A percentile compares a stretch with the other conserved stretches of the same genome.
These are phyloP conservation scores for Phaeosphaeriaceae sp. DNA, from an alignment of 2,329 filamentous ascomycete genomes.

Conservation along the genomic window DNA sequence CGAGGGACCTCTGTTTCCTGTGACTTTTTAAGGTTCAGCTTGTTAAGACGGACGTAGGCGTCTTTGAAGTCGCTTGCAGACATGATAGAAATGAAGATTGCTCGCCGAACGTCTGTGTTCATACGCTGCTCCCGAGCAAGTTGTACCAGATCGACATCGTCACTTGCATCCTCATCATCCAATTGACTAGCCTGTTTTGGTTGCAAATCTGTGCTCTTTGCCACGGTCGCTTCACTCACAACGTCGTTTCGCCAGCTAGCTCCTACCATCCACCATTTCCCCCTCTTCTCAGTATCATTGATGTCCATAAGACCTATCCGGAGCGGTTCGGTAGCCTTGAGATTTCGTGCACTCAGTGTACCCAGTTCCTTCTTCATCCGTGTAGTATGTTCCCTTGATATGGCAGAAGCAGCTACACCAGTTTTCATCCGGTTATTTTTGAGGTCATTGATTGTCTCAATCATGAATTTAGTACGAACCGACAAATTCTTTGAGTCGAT, in stretches of 20 bases:
- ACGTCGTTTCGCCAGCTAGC: slow-evolving; percentile 75
- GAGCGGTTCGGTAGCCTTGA: slow-evolving; percentile 80
- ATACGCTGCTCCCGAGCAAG: slow-evolving; percentile 84
- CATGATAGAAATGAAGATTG: slow-evolving; percentile 93
- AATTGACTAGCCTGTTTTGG: slow-evolving; percentile 11
- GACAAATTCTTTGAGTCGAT: slow-evolving; percentile 74
- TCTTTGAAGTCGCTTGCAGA: slow-evolving; percentile 84
- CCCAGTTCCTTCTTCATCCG: slow-evolving; percentile 90
- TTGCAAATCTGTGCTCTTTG: slow-evolving; percentile 41
- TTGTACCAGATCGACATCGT: slow-evolving; percentile 68
- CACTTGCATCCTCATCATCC: slow-evolving; percentile 31
- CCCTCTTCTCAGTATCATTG: slow-evolving; percentile 79
- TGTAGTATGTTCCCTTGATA: slow-evolving; percentile 80
- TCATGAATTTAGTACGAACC: slow-evolving; percentile 94
- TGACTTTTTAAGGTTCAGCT: slow-evolving; percentile 82
- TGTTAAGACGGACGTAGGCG: slow-evolving; percentile 77
- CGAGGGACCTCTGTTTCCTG: slow-evolving; percentile 87
- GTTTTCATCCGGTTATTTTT: slow-evolving; percentile 93
- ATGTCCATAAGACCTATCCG: slow-evolving; percentile 84
- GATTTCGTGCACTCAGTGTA: slow-evolving; percentile 70
- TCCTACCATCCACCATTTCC: slow-evolving; percentile 98
- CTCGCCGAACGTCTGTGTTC: slow-evolving; percentile 83
- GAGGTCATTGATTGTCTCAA: slow-evolving; percentile 91
- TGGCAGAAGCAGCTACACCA: slow-evolving; percentile 70
- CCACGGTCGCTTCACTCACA: slow-evolving; percentile 44